A percentile compares a stretch with the other conserved stretches of the same genome.
phyloP scores from a whole-genome alignment of 2,329 filamentous ascomycete species.

The Exutisphaerella laricina region DNA sequence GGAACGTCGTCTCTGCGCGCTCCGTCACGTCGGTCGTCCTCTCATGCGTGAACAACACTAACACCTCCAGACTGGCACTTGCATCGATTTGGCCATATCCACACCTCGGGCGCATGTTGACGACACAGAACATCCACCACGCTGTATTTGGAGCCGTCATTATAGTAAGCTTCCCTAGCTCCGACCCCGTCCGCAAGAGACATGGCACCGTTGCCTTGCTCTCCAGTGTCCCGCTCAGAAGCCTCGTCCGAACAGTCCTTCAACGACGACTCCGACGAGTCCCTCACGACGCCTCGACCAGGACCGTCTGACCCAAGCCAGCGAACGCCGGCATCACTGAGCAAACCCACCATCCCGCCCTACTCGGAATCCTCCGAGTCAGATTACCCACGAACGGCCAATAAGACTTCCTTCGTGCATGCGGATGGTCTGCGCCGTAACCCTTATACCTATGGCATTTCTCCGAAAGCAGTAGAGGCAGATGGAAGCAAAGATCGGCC shows the following conservation, averaged over 20 bases:
- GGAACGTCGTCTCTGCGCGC: too few relatives aligned
- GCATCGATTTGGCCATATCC: too few relatives aligned
- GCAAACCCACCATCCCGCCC: slow-evolving; percentile 22
- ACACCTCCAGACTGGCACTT: too few relatives aligned
- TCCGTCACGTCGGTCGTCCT: too few relatives aligned
- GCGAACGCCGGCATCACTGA: slow-evolving; percentile 26
- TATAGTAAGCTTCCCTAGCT: slow-evolving; percentile 6
- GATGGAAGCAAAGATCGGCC: slow-evolving; percentile 6
- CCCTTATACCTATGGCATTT: slow-evolving; percentile 14
- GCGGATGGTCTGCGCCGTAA: slow-evolving; percentile 16
- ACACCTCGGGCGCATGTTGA: too few relatives aligned
- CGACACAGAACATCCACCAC: too few relatives aligned
- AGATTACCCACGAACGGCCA: neutral
- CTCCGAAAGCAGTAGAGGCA: neutral
- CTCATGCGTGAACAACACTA: too few relatives aligned
- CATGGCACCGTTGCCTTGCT: slow-evolving; percentile 27
- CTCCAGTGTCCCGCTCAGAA: slow-evolving; percentile 31
- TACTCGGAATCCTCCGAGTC: slow-evolving; percentile 10
- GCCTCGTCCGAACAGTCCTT: slow-evolving; percentile 24
- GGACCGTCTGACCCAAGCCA: slow-evolving; percentile 29
- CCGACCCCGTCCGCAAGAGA: neutral
- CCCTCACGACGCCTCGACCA: slow-evolving; percentile 31
- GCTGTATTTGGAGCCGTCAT: too few relatives aligned
- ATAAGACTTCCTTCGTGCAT: neutral
- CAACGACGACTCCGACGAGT: slow-evolving; percentile 29